Evolutionary conservation across 140 eudicot genomes (phyloP).

Genomic region (Erigeron philadelphicus): DNA sequence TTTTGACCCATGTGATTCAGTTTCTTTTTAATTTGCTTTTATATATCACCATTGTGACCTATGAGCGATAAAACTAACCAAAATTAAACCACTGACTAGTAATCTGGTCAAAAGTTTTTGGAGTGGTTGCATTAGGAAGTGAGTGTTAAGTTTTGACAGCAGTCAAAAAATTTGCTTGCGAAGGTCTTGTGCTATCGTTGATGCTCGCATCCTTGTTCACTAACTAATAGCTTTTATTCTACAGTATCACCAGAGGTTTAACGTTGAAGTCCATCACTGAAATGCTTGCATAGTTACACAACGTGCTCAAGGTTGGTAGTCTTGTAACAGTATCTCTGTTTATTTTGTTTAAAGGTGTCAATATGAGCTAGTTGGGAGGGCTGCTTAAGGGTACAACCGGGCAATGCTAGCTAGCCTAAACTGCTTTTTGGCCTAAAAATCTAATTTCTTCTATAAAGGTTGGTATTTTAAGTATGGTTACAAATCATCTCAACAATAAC

Average conservation of each 20-base stretch:
- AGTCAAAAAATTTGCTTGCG: not conserved
- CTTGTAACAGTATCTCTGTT: constrained; percentile 11
- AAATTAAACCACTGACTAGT: not conserved
- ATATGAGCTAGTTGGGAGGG: not conserved
- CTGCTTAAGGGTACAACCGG: not conserved
- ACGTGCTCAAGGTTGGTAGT: constrained; percentile 29
- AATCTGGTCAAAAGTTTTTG: not conserved
- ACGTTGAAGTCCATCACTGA: constrained; percentile 47
- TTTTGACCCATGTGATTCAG: not conserved
- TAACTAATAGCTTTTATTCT: constrained; percentile 3
- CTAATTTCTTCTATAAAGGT: not conserved
- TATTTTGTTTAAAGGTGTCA: not conserved
- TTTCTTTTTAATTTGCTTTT: not conserved
- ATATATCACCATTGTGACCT: not conserved
- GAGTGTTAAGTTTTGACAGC: not conserved
- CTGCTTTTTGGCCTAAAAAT: not conserved
- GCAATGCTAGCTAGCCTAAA: too few relatives aligned
- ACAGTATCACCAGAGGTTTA: constrained; percentile 46
- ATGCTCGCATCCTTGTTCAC: not conserved
- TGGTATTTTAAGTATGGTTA: not conserved
- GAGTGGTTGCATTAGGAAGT: not conserved
- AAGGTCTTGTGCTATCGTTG: not conserved
- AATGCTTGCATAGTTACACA: constrained; percentile 28
- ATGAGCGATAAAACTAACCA: not conserved
- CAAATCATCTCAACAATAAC: not conserved